These are phyloP conservation scores for Epichloe uncinata DNA, from an alignment of 2,329 filamentous ascomycete genomes.

Conservation along the genomic window DNA sequence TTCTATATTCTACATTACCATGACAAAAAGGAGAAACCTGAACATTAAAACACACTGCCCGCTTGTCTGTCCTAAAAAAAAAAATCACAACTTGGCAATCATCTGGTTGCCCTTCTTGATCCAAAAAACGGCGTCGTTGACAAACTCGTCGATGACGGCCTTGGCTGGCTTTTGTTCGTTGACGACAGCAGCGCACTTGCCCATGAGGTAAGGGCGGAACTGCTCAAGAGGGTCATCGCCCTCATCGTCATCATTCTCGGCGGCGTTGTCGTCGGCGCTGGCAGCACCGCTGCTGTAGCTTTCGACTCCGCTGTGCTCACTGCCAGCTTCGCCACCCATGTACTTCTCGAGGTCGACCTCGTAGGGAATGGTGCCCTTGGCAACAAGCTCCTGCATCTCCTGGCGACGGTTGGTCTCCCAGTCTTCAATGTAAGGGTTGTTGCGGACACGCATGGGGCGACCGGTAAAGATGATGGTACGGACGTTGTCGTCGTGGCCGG, in stretches of 20 bases:
- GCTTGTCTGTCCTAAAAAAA: no score
- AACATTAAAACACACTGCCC: no score
- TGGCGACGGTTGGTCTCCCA: conserved; percentile 85
- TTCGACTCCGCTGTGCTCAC: conserved; percentile 39
- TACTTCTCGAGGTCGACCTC: conserved; percentile 88
- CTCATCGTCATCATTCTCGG: conserved; percentile 55
- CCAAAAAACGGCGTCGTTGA: conserved; percentile 61
- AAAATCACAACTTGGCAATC: conserved; percentile 54
- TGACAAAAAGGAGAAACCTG: conserved; percentile 7
- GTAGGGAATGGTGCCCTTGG: conserved; percentile 83
- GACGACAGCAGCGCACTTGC: conserved; percentile 86
- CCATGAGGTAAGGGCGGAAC: conserved; percentile 86
- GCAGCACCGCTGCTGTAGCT: conserved; percentile 52
- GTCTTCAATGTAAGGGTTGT: conserved; percentile 84
- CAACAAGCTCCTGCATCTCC: conserved; percentile 86
- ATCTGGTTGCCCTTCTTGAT: conserved; percentile 55
- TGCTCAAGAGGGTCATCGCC: conserved; percentile 85
- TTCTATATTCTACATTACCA: conserved; percentile 12
- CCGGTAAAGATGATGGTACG: conserved; percentile 98
- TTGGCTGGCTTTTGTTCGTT: conserved; percentile 88
- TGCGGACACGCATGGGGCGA: conserved; percentile 83
- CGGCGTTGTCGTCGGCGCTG: conserved; percentile 55
- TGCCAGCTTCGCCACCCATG: conserved; percentile 46
- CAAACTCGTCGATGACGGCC: conserved; percentile 88
- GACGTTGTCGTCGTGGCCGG: conserved; percentile 89